Base-by-base conservation (phyloP, 2,329 filamentous ascomycete genomes). In the Colletotrichum sojae region DNA sequence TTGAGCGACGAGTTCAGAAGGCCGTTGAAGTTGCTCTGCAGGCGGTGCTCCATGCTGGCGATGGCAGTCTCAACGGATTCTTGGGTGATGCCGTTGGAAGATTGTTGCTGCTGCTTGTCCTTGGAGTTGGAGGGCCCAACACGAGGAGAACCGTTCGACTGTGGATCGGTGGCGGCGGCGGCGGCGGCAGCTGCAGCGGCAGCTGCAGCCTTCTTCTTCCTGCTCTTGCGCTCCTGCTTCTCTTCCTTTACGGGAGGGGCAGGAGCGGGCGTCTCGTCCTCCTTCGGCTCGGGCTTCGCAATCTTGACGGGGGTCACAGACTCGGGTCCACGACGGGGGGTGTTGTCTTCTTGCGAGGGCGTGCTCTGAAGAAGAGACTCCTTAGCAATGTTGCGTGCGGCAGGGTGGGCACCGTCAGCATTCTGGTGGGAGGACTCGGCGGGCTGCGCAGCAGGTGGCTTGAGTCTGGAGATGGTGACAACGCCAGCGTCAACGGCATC, bases 401-500 rank as follows among this genome's bases (percentile, higher is more conserved):
- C 81, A 72, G 77, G 55, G 13, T 58, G 65, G 5, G 39, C 48
- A 10, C 48, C 20, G 81, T 78, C 59, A 78, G 78, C 13, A 77
- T 71, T 53, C 45, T 78, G 71, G 54, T 76, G 82, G 68, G 74
- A 85, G 84, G 78, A 80, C 75, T 85, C 84, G n/a, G 75, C 76
- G 5, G 82, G 80, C 70, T 78, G 87, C 63, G 82, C 86, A 75
- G 77, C 81, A 78, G 76, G 83, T 39, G 83, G 78, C 78, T 87
- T 88, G 45, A 97, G 86, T 75, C 93, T 91, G 40, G 89, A 87
- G 59, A 97, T 91, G 48, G 89, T 89, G 67, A 97, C 93, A 31
- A 92, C 83, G 9, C 93, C 94, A 63, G 90, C 87, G 61, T 91
- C 86, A 52, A 94, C 86, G 2, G 94, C 95, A 79, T 97, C 91